phyloP scores from a whole-genome alignment of 495 filamentous ascomycete genomes.

The Aspergillus olivimuriae region DNA sequence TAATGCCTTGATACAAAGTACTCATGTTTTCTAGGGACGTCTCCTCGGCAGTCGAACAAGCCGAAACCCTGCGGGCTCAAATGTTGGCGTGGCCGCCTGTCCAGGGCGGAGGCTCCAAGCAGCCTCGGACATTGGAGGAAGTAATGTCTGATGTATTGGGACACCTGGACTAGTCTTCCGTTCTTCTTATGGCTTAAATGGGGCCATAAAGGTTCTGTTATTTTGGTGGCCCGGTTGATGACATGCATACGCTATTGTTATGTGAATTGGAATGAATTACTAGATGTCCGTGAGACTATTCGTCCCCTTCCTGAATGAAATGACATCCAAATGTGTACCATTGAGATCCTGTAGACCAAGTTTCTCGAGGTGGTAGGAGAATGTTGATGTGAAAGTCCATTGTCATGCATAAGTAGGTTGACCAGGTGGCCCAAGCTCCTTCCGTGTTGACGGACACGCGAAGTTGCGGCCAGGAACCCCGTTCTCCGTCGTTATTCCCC shows the following conservation, averaged over 20 bases:
- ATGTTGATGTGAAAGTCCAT: too few relatives aligned
- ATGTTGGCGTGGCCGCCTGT: slow-evolving; percentile 45
- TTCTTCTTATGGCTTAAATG: too few relatives aligned
- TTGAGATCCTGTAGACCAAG: too few relatives aligned
- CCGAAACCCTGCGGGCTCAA: slow-evolving; percentile 33
- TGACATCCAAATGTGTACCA: too few relatives aligned
- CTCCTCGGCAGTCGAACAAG: slow-evolving; percentile 32
- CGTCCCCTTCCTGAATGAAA: too few relatives aligned
- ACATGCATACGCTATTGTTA: too few relatives aligned
- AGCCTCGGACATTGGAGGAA: slow-evolving; percentile 34
- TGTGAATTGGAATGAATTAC: neutral
- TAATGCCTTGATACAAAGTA: neutral
- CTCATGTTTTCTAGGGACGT: slow-evolving; percentile 34
- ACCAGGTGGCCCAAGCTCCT: slow-evolving; percentile 39
- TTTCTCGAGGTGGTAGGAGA: too few relatives aligned
- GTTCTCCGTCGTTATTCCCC: slow-evolving; percentile 6
- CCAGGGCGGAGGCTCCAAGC: slow-evolving; percentile 27
- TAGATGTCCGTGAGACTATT: too few relatives aligned
- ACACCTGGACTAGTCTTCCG: too few relatives aligned
- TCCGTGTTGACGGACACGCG: slow-evolving; percentile 23
- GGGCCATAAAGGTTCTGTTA: too few relatives aligned
- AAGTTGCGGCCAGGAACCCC: too few relatives aligned
- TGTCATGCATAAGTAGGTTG: neutral
- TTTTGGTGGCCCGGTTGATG: too few relatives aligned
- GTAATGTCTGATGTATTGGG: slow-evolving; percentile 54